Evolutionary conservation across 495 filamentous ascomycete species (phyloP), one percentile per base, ranked within the genome.

Genomic region (Penicillium paradoxum): DNA sequence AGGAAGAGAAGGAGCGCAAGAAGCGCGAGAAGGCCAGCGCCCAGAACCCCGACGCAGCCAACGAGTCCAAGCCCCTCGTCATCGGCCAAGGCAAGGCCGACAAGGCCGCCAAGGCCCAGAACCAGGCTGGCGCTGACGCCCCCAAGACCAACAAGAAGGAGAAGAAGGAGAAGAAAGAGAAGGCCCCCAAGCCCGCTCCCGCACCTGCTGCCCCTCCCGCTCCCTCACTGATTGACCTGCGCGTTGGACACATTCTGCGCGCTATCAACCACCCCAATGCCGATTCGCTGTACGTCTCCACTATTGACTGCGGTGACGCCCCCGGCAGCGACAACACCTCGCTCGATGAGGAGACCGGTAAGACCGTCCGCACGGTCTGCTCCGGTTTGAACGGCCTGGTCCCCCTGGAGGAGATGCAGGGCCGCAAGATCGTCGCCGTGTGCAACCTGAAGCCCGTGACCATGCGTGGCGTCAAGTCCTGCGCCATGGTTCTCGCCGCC

Each of bases 391-490:
- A 96, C 70, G 95, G 95, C 1, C 79, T 97, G 15, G 71, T 98
- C 2, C 93, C 93, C 0, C 78, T 98, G 45, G 89, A 84, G 71
- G 90, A 95, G 71, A 96, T 98, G 95, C 93, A 98, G 70, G 83
- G 80, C 63, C 87, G 95, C 62, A 95, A 92, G 77, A 89, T 98
- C 41, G 83, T 97, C 37, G 87, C 89, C 10, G 91, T 98, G 19
- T 95, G 90, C 77, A 98, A 98, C 70, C 78, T 98, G 60, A 98
- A 98, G 80, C 93, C 93, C 10, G 93, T 96, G 58, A 97, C 92
- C 61, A 97, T 98, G 93, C 85, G 95, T 33, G 92, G 95, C 51
- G 88, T 98, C 73, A 96, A 96, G 76, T 93, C 88, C 42, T 81
- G 76, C 32, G 93, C 93, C 51, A 97, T 98, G 95, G 93, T 98